Evolutionary conservation across 768 basidiomycete species (phyloP), one percentile per base, ranked within the genome.

Genomic region (Strobilomyces echinocephalus): DNA sequence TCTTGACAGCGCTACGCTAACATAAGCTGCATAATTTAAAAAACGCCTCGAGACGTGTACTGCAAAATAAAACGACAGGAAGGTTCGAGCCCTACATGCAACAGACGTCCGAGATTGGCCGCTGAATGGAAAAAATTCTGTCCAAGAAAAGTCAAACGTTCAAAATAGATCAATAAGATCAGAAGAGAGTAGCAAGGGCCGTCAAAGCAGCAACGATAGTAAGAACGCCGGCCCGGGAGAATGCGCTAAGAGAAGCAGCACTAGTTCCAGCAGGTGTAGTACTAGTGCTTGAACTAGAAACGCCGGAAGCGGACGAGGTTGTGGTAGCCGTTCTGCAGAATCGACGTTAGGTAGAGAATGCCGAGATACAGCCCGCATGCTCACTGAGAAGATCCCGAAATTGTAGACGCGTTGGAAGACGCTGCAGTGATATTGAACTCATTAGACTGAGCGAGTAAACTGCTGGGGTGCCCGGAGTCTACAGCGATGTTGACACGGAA

Each of bases 401-500:
- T 50, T 15, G 67, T 44, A 7, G 69, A 50, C 8, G 30, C 42
- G 28, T 30, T 46, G 33, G 67, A 57, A 33, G 64, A 57, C 28
- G 54, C 28, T 1, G 55, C 53, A 39, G 66, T 68, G 65, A 84
- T 81, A 61, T 65, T 70, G 69, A 92, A 94, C 51, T 80, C 64
- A 26, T 52, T 48, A 16, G 88, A 91, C 70, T 94, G 89, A 36
- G 90, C 88, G 49, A 82, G 76, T 59, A 93, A 82, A 47, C 71
- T 69, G 66, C 68, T 63, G 21, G 79, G 71, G 50, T 81, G 48
- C 18, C 76, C 51, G 4, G 74, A 56, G 58, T 79, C 75, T 59
- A 74, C 61, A 55, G 85, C 81, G 26, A 94, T 68, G 73, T 93
- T 90, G 69, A 95, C 76, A 52, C 80, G 84, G 79, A 80, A 94